Evolutionary conservation across 306 rosid species (phyloP).

Genomic region (Fagus sylvatica): DNA sequence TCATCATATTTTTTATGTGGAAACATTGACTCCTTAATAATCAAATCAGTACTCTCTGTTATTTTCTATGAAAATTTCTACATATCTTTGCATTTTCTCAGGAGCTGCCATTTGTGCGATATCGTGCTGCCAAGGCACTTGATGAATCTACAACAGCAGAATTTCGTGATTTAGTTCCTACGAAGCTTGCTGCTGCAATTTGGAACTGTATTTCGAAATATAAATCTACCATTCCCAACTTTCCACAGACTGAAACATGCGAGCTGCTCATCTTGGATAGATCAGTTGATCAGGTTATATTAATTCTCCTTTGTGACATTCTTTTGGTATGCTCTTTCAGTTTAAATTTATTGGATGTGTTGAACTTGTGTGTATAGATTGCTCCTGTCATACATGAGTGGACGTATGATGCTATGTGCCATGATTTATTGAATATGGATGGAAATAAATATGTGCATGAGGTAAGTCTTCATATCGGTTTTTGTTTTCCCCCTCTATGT

Average conservation of each 20-base stretch:
- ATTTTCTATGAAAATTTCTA: not conserved
- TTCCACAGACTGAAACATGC: conserved; percentile 85
- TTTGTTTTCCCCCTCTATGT: conserved; percentile 3
- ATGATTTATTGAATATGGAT: conserved; percentile 76
- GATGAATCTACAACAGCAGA: conserved; percentile 41
- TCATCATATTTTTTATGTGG: not conserved
- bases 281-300: conserved; percentile 83
- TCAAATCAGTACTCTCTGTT: not conserved
- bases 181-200: conserved; percentile 73
- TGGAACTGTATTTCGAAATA: conserved; percentile 73
- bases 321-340: conserved; percentile 17
- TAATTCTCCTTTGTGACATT: conserved; percentile 20
- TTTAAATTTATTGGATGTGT: conserved; percentile 20
- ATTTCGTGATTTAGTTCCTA: conserved; percentile 59
- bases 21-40: not conserved
- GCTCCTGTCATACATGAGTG: conserved; percentile 97
- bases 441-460: conserved; percentile 81
- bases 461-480: conserved; percentile 46
- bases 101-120: conserved; percentile 80
- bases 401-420: conserved; percentile 99
- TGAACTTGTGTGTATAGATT: conserved; percentile 52
- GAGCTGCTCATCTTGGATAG: conserved; percentile 90
- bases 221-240: conserved; percentile 72
- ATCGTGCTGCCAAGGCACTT: conserved; percentile 55
- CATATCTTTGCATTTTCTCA: conserved; percentile 31